Base-by-base conservation (phyloP, 768 basidiomycete genomes). In the Coprinopsis strossmayeri region DNA sequence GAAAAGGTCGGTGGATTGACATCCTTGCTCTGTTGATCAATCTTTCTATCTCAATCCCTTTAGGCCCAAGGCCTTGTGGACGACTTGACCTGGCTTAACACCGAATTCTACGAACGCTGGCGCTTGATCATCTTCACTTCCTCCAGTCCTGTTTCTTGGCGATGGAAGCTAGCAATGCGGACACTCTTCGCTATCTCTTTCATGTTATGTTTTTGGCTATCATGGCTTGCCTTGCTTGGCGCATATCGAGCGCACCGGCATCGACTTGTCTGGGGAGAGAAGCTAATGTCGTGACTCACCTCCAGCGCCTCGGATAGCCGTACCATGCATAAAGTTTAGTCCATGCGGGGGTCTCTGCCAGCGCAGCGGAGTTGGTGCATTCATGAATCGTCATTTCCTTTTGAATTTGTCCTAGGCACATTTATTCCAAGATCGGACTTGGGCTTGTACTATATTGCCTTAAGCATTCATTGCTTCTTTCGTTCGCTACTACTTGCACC, bases 201-300 rank as follows among this genome's bases (percentile, higher is more conserved):
- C 55, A 57, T 83, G 40, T 64, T 74, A 18, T 83, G 81, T 62
- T 66, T 76, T 34, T 79, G 78, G 72, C 64, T 83, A 12, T 64
- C 74, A 21, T 84, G 75, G 75, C 73, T 82, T 25, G 77, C 79
- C 0, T 59, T 85, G 17, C 69, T 71, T 20, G 87, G 86, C 25
- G 86, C 78, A 21, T 83, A 85, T 51, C 72, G 81, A 30, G 87
- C 87, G 18, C 84, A 90, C 61, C 72, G 82, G 55, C 79, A 87
- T 57, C 69, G 84, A 34, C 75, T 87, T 18, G 78, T 90, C 12
- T 90, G 86, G 85, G 87, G 87, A 44, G 85, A 86, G 57, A 76
- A 80, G 45, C 69, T 90, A 49, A 84, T 88, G 75, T 84, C 81
- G 38, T 89, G 63, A 72, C 50, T 17, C 20, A 32, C 15, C 42